Evolutionary conservation across 441 rosid species (phyloP).

Genomic region (Melastoma candidum): DNA sequence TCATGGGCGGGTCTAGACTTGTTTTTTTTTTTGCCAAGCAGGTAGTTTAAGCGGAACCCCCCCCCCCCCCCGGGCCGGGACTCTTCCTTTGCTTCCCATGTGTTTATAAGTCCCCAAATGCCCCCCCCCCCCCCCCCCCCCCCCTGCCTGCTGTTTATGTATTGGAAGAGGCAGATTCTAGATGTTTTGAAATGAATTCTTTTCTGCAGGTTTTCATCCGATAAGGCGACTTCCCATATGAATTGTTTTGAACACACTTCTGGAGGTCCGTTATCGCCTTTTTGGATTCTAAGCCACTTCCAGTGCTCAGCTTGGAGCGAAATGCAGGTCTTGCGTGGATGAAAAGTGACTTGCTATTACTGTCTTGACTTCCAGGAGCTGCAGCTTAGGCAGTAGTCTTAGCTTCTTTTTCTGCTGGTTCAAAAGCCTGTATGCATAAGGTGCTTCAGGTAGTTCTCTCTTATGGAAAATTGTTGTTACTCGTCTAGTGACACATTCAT

Average conservation of each 20-base stretch:
- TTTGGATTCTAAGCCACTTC: neutral
- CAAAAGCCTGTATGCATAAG: constrained; percentile 89
- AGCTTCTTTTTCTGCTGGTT: constrained; percentile 71
- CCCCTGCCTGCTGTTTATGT: neutral
- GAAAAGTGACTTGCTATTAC: constrained; percentile 1
- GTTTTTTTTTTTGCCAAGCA: neutral
- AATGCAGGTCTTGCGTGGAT: neutral
- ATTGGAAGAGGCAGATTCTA: neutral
- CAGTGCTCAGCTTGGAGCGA: neutral
- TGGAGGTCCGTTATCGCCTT: constrained; percentile 41
- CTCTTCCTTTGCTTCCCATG: neutral
- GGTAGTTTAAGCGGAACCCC: neutral
- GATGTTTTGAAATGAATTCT: neutral
- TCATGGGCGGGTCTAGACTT: neutral
- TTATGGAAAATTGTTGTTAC: neutral
- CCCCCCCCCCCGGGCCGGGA: neutral
- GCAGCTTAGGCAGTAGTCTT: constrained; percentile 59
- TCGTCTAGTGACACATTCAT: neutral
- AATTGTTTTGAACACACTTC: constrained; percentile 51
- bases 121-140: too few species aligned
- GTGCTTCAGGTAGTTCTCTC: constrained; percentile 48
- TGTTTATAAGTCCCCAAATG: too few species aligned
- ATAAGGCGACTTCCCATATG: constrained; percentile 66
- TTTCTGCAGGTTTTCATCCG: constrained; percentile 58
- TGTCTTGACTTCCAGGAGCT: constrained; percentile 39